Base-by-base conservation (phyloP, 306 rosid species). In the Quercus berberidifolia region DNA sequence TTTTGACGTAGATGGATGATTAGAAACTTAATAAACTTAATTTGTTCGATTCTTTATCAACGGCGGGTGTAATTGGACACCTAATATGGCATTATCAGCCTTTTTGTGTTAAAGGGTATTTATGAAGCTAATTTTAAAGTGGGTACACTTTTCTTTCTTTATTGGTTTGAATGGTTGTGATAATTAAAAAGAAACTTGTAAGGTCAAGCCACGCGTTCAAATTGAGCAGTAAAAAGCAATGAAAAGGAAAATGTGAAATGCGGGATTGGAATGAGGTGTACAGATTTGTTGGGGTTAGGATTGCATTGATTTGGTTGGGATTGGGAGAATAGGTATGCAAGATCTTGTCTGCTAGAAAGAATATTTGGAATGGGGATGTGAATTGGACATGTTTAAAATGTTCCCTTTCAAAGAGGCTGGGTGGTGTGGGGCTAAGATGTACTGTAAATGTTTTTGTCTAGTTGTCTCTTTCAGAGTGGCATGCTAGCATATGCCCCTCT, bases 321-420 rank as follows among this genome's bases (percentile, higher is more conserved):
- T 54, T 85, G 90, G 90, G 79, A 84, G 54, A 78, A 84, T 80
- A 58, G 75, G 85, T 85, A 26, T 91, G 87, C 87, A 86, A 90
- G 97, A 92, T 92, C 83, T 88, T 90, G 94, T 87, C 92, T 90
- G 89, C 76, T 80, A 43, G 58, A 89, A 79, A 76, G 95, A 92
- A 87, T 30, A 63, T 75, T 67, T 67, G 75, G 62, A 78, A 81
- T 74, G 86, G 83, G 84, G 77, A 79, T 59, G 85, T 82, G 87
- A 78, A 88, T 55, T 59, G 85, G 89, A 81, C 87, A 77, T 81
- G 81, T 58, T 55, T 70, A 72, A 82, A 73, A 83, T 85, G 87
- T 82, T 43, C 87, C 79, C 84, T 73, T 23, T 68, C 8, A 79
- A 3, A 51, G 69, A 78, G 74, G 7, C 68, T 51, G 63, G 60